Base-by-base conservation (phyloP, 306 rosid species). In the Castanospermum australe region DNA sequence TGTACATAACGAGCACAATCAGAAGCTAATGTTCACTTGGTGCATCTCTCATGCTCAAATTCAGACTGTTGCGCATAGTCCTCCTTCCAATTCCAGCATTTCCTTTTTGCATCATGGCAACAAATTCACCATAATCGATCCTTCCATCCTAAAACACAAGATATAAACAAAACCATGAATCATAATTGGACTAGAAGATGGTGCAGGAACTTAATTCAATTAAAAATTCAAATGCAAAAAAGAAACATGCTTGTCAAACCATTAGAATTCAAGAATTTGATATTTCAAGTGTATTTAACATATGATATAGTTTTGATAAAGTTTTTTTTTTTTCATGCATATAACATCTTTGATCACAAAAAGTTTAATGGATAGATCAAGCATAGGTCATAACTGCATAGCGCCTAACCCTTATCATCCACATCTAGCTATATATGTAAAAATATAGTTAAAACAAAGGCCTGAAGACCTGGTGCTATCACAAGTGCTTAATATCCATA, bases 101-200 rank as follows among this genome's bases (percentile, higher is more conserved):
- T 72, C 98, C 98, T 81, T 93, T 93, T 87, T 87, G 97, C 98
- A 94, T 94, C 98, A 94, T 94, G 67, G 98, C 98, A 63, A 89
- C 92, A 80, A 94, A 94, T 77, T 94, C 98, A 69, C 98, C 87
- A 44, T 94, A 94, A 83, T 94, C 98, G 10, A 94, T 94, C 80
- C 96, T 90, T 85, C 98, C 98, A 81, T 94, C 98, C 98, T 94
- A 77, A 71, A 75, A 79, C 25, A 72, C 54, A 62, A 51, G 18
- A 77, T 57, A 66, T 8, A 52, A 84, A 35, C 67, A 80, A 42
- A 77, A 70, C 47, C 76, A 57, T 76, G 59, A 68, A 72, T 77
- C 75, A 80, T 65, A 73, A 73, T 12, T 71, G 47, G 22, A 71
- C 45, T 66, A 61, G 35, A 63, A 60, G 72, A 62, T 18, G 54